Percentiles rank a stretch among this genome's conserved stretches.
phyloP scores from a whole-genome alignment of 2,329 filamentous ascomycete species.

The Penicillium vulpinum region DNA sequence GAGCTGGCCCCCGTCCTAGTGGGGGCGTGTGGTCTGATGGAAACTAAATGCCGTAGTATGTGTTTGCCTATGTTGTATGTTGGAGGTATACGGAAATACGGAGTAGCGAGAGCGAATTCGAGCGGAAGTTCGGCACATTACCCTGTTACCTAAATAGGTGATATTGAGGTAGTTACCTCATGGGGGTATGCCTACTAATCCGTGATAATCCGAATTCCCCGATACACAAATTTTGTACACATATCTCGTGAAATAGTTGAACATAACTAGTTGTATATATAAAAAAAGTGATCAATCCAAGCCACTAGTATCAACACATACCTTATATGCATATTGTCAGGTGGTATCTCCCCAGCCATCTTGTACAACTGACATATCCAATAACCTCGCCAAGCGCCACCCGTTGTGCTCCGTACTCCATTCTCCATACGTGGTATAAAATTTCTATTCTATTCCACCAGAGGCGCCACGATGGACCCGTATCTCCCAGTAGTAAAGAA shows the following conservation, averaged over 20 bases:
- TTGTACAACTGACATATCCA: background rate
- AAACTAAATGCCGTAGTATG: background rate
- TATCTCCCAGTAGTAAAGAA: background rate
- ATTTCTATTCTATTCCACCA: background rate
- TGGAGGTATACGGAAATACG: background rate
- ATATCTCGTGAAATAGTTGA: background rate
- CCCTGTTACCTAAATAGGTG: background rate
- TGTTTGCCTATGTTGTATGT: no score
- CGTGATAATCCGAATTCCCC: background rate
- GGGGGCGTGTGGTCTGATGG: slow-evolving; percentile 7
- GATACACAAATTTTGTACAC: background rate
- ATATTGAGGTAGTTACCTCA: background rate
- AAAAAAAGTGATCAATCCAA: background rate
- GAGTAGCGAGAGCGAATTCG: background rate
- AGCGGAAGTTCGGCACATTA: background rate
- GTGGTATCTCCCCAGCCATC: background rate
- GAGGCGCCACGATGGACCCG: background rate
- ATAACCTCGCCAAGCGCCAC: background rate
- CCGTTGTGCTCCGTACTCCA: background rate
- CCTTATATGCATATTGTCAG: slow-evolving; percentile 1
- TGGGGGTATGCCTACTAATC: no score
- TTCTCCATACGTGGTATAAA: no score
- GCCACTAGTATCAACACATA: background rate
- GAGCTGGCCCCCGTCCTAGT: slow-evolving; percentile 5
- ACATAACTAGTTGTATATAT: background rate